Percentiles rank a stretch among this genome's conserved stretches.
Evolutionary conservation across 768 basidiomycete species (phyloP).

Genomic region (Pleurotus tuoliensis): DNA sequence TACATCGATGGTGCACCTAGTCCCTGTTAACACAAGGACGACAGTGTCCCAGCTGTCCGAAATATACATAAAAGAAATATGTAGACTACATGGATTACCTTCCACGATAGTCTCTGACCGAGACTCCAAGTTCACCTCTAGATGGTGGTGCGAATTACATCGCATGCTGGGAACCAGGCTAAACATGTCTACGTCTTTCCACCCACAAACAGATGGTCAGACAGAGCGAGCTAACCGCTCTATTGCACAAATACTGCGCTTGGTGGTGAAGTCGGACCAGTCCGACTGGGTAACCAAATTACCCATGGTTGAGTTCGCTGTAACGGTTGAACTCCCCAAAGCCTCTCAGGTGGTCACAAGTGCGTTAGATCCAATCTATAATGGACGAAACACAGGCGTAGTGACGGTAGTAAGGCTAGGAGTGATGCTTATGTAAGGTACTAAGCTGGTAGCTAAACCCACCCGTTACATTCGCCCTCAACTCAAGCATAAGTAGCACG

Average conservation of each 20-base stretch:
- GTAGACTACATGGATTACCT: constrained; percentile 26
- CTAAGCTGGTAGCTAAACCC: too few relatives aligned
- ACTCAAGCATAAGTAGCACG: constrained; percentile 17
- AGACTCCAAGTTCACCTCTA: constrained; percentile 30
- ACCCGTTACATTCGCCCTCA: too few relatives aligned
- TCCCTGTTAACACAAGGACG: constrained; percentile 18
- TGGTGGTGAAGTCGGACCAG: constrained; percentile 21
- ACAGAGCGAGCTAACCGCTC: constrained; percentile 22
- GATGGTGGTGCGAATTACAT: constrained; percentile 28
- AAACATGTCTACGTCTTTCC: constrained; percentile 28
- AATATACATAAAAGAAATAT: constrained; percentile 24
- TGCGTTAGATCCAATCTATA: too few relatives aligned
- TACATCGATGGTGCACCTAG: constrained; percentile 12
- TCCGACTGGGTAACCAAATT: constrained; percentile 24
- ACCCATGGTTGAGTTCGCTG: constrained; percentile 18
- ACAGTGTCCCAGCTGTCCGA: constrained; percentile 24
- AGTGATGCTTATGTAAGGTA: too few relatives aligned
- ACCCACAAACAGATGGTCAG: constrained; percentile 14
- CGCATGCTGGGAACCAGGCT: constrained; percentile 24
- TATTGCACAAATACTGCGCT: constrained; percentile 26
- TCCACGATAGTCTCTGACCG: constrained; percentile 27
- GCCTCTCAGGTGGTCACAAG: too few relatives aligned
- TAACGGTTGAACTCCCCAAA: too few relatives aligned
- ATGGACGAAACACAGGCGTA: too few relatives aligned
- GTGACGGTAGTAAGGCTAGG: too few relatives aligned